Conservation (phyloP, 2,329 filamentous ascomycete species). For the Alternaria triticina region DNA sequence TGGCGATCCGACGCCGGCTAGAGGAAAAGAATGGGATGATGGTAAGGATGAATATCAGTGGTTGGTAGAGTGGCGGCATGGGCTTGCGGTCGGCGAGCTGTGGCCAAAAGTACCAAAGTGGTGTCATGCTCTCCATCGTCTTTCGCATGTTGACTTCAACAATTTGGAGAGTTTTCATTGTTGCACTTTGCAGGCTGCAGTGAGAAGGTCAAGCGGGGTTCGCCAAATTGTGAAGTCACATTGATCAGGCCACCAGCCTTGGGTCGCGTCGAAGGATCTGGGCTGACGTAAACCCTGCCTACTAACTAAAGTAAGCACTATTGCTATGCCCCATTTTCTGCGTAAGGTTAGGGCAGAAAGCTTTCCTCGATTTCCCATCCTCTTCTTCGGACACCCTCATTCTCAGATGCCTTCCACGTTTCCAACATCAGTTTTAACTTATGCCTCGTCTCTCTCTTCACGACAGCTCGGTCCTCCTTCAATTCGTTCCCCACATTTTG, state of each 20-base stretch:
- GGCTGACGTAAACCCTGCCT: neutral
- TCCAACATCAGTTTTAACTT: conserved; percentile 16
- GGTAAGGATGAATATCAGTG: neutral
- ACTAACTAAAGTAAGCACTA: neutral
- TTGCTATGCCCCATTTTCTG: neutral
- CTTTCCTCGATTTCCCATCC: conserved; percentile 8
- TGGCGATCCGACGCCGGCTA: neutral
- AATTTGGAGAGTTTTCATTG: neutral
- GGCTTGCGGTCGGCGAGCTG: neutral
- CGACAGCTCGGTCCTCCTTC: neutral
- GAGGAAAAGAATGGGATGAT: neutral
- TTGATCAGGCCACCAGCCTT: neutral
- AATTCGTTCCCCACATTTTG: neutral
- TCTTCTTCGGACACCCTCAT: conserved; percentile 34
- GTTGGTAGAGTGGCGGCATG: neutral
- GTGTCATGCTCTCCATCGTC: neutral
- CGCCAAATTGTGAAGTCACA: neutral
- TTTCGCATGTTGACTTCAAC: neutral
- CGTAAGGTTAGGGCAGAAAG: neutral
- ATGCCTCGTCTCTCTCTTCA: neutral
- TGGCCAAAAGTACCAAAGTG: neutral
- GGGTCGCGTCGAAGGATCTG: neutral
- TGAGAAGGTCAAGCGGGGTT: neutral
- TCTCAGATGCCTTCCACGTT: conserved; percentile 28
- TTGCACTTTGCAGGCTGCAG: neutral